Conservation (phyloP, 2,329 filamentous ascomycete genomes). For the Colletotrichum tofieldiae region DNA sequence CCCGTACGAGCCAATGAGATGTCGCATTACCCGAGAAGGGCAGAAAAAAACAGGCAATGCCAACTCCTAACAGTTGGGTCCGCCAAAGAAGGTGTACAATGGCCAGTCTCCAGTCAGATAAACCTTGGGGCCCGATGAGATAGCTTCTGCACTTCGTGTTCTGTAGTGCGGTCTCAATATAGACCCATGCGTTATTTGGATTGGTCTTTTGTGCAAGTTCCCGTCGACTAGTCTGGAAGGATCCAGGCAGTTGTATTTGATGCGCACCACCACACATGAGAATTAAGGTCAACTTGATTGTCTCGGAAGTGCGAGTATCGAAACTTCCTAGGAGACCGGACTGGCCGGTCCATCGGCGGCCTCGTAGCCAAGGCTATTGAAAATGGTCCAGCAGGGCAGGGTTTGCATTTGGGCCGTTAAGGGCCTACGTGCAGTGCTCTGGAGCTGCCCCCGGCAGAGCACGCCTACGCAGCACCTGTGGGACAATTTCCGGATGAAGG, state of each 20-base stretch:
- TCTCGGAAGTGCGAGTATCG: slow-evolving; percentile 49
- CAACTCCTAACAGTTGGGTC: slow-evolving; percentile 23
- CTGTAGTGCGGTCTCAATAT: slow-evolving; percentile 51
- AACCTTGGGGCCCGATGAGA: slow-evolving; percentile 1
- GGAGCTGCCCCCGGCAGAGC: slow-evolving; percentile 8
- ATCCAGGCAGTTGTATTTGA: slow-evolving; percentile 40
- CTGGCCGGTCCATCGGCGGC: slow-evolving; percentile 18
- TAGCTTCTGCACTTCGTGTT: slow-evolving; percentile 47
- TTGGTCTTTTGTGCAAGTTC: slow-evolving; percentile 57
- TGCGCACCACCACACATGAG: slow-evolving; percentile 35
- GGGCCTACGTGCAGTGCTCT: slow-evolving; percentile 10
- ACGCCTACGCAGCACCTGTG: slow-evolving; percentile 21
- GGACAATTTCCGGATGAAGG: slow-evolving; percentile 7
- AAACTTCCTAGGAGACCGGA: slow-evolving; percentile 29
- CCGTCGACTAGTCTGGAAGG: slow-evolving; percentile 53
- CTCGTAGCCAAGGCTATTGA: slow-evolving; percentile 10
- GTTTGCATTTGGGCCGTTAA: slow-evolving; percentile 45
- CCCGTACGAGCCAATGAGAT: slow-evolving; percentile 31
- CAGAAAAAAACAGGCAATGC: slow-evolving; percentile 19
- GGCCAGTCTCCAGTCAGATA: slow-evolving; percentile 13
- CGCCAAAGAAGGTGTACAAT: slow-evolving; percentile 10
- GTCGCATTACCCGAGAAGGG: slow-evolving; percentile 37
- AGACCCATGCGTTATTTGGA: slow-evolving; percentile 43
- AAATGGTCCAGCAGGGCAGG: slow-evolving; percentile 23
- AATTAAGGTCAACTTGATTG: slow-evolving; percentile 43